Evolutionary conservation across 306 rosid species (phyloP), one percentile per base, ranked within the genome.

Genomic region (Pterocarpus santalinus): DNA sequence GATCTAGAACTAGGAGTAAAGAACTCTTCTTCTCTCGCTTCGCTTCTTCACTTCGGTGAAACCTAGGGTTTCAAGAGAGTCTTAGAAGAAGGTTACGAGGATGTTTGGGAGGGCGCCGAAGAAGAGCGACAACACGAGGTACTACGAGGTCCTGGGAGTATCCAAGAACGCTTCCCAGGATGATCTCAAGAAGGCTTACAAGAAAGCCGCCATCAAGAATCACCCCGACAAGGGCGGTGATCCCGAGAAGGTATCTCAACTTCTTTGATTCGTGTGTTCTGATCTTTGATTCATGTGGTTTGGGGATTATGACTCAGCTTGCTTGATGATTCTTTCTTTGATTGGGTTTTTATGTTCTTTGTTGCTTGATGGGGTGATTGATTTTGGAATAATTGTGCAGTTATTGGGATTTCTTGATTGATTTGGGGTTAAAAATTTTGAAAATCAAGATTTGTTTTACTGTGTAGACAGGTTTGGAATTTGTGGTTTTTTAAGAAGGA

Each of bases 151-250:
- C 75, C 74, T 93, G 13, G 97, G 97, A 47, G 94, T 93, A 4
- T 86, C 97, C 13, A 87, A 91, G 81, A 90, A 38, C 81, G 94
- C 98, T 64, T 85, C 97, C 1, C 93, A 77, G 72, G 97, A 94
- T 1, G 98, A 93, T 80, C 75, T 93, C 83, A 93, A 93, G 83
- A 93, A 93, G 88, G 98, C 98, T 12, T 94, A 94, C 87, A 90
- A 86, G 81, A 94, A 90, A 81, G 97, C 97, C 8, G 98, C 98
- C 36, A 94, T 94, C 0, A 94, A 94, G 72, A 91, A 91, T 84
- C 98, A 94, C 75, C 98, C 98, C 2, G 98, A 94, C 5, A 94
- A 94, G 83, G 98, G 98, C 8, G 98, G 97, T 43, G 98, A 94
- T 83, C 98, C 98, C 1, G 98, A 94, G 81, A 94, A 94, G 90